Conservation (phyloP, 768 basidiomycete species). For the Phaffia australis region DNA sequence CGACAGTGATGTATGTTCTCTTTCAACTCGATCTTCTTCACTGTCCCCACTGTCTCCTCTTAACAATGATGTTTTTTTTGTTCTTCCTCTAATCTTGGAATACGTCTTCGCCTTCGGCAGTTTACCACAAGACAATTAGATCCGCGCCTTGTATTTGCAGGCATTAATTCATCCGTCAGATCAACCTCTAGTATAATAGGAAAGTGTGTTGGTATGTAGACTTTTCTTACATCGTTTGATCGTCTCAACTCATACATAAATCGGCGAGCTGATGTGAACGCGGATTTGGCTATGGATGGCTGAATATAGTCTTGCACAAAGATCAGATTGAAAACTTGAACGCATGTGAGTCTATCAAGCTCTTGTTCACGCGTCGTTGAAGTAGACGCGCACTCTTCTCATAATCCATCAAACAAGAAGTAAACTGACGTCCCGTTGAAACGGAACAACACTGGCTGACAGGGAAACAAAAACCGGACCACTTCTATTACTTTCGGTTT, state of each 20-base stretch:
- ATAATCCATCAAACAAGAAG: not conserved
- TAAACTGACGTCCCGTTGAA: no score
- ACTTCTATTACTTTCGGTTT: slow-evolving; percentile 89
- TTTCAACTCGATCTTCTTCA: not conserved
- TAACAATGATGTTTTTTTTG: not conserved
- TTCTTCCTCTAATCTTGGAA: slow-evolving; percentile 63
- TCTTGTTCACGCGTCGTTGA: no score
- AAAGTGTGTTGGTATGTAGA: slow-evolving; percentile 52
- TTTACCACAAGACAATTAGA: slow-evolving; percentile 40
- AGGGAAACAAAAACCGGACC: slow-evolving; percentile 85
- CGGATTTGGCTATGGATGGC: no score
- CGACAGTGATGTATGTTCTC: not conserved
- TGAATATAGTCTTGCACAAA: slow-evolving; percentile 62
- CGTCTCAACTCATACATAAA: not conserved
- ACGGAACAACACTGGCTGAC: slow-evolving; percentile 70
- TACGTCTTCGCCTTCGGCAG: slow-evolving; percentile 46
- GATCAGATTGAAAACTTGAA: slow-evolving; percentile 48
- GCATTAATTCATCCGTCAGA: slow-evolving; percentile 92
- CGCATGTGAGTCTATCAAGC: slow-evolving; percentile 22
- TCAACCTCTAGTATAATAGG: slow-evolving; percentile 87
- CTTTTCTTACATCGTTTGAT: not conserved
- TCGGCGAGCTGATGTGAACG: no score
- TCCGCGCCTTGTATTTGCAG: slow-evolving; percentile 80
- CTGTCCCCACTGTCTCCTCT: not conserved
- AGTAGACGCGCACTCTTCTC: not conserved